Conservation (phyloP, 257 asterid species). For the Solanum medicagineum region DNA sequence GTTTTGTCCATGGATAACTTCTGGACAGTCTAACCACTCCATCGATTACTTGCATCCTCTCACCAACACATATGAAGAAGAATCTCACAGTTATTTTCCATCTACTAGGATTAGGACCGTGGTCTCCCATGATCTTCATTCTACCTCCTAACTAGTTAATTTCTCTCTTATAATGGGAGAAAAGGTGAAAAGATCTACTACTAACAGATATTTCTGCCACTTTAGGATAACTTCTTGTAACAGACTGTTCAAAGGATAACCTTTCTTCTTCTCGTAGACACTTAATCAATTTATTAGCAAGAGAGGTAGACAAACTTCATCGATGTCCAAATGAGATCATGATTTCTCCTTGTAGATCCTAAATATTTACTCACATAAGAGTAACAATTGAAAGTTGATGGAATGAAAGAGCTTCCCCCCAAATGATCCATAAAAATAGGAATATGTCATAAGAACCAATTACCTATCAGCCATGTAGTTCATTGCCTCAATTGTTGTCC, state of each 20-base stretch:
- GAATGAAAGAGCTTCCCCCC: background rate
- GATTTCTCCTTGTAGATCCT: background rate
- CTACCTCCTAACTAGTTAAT: background rate
- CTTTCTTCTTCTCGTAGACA: background rate
- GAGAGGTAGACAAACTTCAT: background rate
- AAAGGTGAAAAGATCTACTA: background rate
- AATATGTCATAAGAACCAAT: background rate
- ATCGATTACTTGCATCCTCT: background rate
- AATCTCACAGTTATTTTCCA: background rate
- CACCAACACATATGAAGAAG: background rate
- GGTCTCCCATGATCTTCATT: background rate
- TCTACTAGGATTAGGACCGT: background rate
- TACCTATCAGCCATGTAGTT: conserved; percentile 63
- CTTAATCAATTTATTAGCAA: background rate
- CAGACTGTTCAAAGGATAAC: background rate
- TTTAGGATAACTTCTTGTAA: background rate
- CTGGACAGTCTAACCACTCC: background rate
- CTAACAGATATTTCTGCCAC: background rate
- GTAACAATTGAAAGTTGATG: background rate
- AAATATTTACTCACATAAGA: background rate
- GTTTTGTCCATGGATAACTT: background rate
- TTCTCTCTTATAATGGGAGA: background rate
- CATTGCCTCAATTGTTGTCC: conserved; percentile 66
- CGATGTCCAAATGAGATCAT: background rate
- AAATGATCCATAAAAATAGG: background rate